Evolutionary conservation across 768 basidiomycete genomes (phyloP), one percentile per base, ranked within the genome.

Genomic region (Macrolepiota albuminosa): DNA sequence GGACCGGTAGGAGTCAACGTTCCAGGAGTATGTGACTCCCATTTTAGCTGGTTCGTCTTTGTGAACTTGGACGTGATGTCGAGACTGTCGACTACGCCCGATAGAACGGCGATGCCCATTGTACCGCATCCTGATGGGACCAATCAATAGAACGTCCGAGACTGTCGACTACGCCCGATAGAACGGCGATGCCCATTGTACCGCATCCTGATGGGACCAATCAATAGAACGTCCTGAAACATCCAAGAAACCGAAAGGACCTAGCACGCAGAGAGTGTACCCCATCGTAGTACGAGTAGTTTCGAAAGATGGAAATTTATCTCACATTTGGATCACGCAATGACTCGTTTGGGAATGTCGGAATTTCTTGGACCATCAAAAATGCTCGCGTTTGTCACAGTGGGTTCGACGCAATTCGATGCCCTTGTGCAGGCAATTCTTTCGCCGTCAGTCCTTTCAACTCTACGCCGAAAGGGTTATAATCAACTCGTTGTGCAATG

Each of bases 141-240:
- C 64, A 63, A 60, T 66, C 57, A 59, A 57, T 56, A 54, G 54
- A 64, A 59, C 62, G 37, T 49, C n/a, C 83, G 46, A 98, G 84
- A 68, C 91, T 91, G 63, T 88, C 84, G 54, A 97, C 78, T 45
- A 98, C 90, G 48, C 97, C 97, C 26, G 96, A 95, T 52, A 95
- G 83, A 71, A 99, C 83, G 60, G 97, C 95, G 66, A 98, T 76
- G 59, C 97, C 97, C 97, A 99, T 98, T 11, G 96, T 98, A 59
- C 97, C 97, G 73, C 97, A 98, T 80, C 96, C 97, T 88, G 68
- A 59, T 61, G 58, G 29, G 58, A 56, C 62, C 64, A 63, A 60
- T 66, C 57, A 59, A 57, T 56, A 54, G 54, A 64, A 59, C 62
- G 37, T 49, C 13, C 47, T 29, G 43, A 40, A 60, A 46, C 24